Percentiles rank a stretch among this genome's conserved stretches.
phyloP scores from a whole-genome alignment of 169 alveolate genomes.

The Eimeria necatrix region DNA sequence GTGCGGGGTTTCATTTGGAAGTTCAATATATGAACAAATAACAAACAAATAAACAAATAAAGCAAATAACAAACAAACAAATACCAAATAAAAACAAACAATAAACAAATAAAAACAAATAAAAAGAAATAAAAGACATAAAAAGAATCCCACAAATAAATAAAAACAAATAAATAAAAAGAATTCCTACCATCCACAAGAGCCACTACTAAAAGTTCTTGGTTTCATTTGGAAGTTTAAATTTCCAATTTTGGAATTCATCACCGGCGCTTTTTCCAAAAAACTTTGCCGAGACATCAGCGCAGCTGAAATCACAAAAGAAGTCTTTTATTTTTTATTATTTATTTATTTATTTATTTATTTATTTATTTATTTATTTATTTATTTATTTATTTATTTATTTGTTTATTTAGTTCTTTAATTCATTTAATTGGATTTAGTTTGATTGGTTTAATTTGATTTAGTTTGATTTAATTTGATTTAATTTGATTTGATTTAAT shows the following conservation, averaged over 20 bases:
- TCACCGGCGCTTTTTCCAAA: conserved; percentile 75
- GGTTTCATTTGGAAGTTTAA: conserved; percentile 72
- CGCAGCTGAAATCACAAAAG: conserved; percentile 22
- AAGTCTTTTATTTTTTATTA: neutral
- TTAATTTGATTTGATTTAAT: too few relatives aligned
- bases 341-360: too few relatives aligned
- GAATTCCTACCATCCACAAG: conserved; percentile 72
- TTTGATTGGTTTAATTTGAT: too few relatives aligned
- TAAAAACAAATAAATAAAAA: too few relatives aligned
- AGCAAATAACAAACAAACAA: neutral
- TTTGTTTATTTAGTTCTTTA: too few relatives aligned
- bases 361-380: too few relatives aligned
- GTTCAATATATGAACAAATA: too few relatives aligned
- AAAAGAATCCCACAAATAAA: too few relatives aligned
- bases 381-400: too few relatives aligned
- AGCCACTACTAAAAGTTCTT: conserved; percentile 71
- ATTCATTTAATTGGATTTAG: too few relatives aligned
- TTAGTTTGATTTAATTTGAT: too few relatives aligned
- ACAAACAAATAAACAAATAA: too few relatives aligned
- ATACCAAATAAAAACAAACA: neutral
- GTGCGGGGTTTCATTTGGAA: conserved; percentile 76
- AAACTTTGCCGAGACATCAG: conserved; percentile 54
- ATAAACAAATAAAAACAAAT: neutral
- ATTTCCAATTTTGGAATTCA: conserved; percentile 67
- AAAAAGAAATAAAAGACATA: neutral